Conservation (phyloP, 305 asterid species). For the Solanum aculeatissimum region DNA sequence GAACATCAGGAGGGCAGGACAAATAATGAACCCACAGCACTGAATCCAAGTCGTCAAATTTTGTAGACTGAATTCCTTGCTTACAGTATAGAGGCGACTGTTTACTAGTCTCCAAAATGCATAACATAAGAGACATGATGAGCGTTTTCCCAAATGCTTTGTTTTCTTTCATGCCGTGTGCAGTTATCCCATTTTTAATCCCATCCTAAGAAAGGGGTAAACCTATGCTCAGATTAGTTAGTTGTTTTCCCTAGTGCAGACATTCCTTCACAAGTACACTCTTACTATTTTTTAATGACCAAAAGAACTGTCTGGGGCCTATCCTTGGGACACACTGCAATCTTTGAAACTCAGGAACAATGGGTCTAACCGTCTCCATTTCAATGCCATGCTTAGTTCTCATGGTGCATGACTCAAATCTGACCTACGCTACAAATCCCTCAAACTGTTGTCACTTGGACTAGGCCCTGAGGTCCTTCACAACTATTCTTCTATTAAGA, state of each 20-base stretch:
- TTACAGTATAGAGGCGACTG: not conserved
- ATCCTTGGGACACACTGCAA: not conserved
- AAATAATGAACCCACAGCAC: not conserved
- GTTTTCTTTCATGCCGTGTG: not conserved
- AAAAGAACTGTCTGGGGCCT: not conserved
- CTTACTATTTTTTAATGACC: not conserved
- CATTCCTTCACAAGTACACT: not conserved
- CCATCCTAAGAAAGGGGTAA: not conserved
- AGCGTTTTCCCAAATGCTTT: not conserved
- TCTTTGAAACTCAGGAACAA: not conserved
- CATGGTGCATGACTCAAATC: not conserved
- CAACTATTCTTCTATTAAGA: not conserved
- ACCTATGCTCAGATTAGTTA: not conserved
- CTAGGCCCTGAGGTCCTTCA: not conserved
- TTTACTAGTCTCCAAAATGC: not conserved
- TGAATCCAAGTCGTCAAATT: not conserved
- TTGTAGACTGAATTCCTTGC: not conserved
- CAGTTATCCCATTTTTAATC: not conserved
- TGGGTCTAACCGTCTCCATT: not conserved
- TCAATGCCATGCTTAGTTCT: not conserved
- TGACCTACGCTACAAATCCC: not conserved
- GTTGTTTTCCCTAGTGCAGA: not conserved
- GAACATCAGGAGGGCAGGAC: not conserved
- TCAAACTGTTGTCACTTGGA: not conserved
- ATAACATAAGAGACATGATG: not conserved